Evolutionary conservation across 768 basidiomycete species (phyloP), one percentile per base, ranked within the genome.

Genomic region (Tulasnella sp.): DNA sequence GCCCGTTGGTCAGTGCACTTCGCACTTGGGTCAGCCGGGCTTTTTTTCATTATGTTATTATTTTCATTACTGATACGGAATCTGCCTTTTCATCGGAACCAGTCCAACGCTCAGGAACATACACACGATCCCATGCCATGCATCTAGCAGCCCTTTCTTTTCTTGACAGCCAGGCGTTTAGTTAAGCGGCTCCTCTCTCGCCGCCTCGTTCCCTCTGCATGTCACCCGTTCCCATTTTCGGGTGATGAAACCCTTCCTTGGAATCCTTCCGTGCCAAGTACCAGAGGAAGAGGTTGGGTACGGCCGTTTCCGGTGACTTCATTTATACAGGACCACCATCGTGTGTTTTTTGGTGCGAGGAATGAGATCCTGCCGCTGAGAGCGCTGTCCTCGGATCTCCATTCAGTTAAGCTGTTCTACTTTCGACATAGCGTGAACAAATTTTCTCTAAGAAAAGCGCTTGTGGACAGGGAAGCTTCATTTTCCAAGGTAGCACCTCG

Each of bases 351-450:
- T 56, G 52, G 14, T 4, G 27, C n/a, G 34, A 36, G 31, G 62
- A 68, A 68, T 68, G 62, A 68, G 62, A 68, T 68, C 62, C 62
- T 68, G 62, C 62, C 62, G 62, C 62, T 68, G 27, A 36, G 62
- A 31, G 62, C 31, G n/a, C 62, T 34, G 31, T 8, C 12, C 31
- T 68, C 62, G 62, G 62, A 68, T 68, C 62, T 68, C 62, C 62
- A 12, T 34, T 36, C 62, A 68, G 62, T 16, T 58, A n/a, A n/a
- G n/a, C 34, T 68, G 62, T 68, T 68, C 62, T 68, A 34, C 31
- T 68, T 68, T 68, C 18, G 62, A 68, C 62, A 68, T 31, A 31
- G 62, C 62, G n/a, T 68, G 62, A 68, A 19, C 62, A 19, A 16
- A n/a, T 62, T 62, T 58, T 18, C 16, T 44, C 44, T 4, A 52